Base-by-base conservation (phyloP, 169 alveolate genomes). In the Eimeria falciformis region DNA sequence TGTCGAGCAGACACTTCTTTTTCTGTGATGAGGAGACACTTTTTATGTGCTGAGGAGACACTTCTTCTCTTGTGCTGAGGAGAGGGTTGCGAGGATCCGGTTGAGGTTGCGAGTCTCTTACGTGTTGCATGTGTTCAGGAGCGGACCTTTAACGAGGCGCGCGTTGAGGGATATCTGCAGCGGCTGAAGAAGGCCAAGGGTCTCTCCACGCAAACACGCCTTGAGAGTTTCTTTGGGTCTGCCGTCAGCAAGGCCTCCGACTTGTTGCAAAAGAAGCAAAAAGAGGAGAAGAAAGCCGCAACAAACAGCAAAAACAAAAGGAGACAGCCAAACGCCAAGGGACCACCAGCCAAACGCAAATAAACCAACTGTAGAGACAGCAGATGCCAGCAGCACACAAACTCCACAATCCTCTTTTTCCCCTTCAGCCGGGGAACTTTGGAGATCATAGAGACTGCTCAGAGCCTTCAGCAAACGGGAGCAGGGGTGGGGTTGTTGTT, bases 181-280 rank as follows among this genome's bases (percentile, higher is more conserved):
- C 90, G 90, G 2, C 56, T 82, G 90, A 29, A 43, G 79, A 82
- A 56, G 90, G 90, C 90, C 23, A 4, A 43, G n/a, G 90, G 90
- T 17, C 65, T 33, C 71, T 9, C 62, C 21, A 12, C 92, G n/a
- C 92, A 86, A 43, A 65, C 71, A 11, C 92, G 92, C 3, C 65
- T 69, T 29, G 92, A 68, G 27, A 40, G 9, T 47, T 69, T 47
- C 23, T 86, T 47, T 45, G 92, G 75, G 1, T 53, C 85, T 40
- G 23, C 85, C 17, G 62, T 33, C 17, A 82, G 77, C 58, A 82
- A 58, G 90, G 29, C 90, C 45, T 82, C 90, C 43, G 55, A 53
- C 33, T 45, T 86, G 77, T 18, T 29, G 71, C 75, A 47, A 23
- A 68, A 68, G 85, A 68, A 86, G 75, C 83, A 68, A 40, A 14